A percentile compares a stretch with the other conserved stretches of the same genome.
Evolutionary conservation across 139 green algal species (phyloP).

Genomic region (Astrephomene gubernaculifera): DNA sequence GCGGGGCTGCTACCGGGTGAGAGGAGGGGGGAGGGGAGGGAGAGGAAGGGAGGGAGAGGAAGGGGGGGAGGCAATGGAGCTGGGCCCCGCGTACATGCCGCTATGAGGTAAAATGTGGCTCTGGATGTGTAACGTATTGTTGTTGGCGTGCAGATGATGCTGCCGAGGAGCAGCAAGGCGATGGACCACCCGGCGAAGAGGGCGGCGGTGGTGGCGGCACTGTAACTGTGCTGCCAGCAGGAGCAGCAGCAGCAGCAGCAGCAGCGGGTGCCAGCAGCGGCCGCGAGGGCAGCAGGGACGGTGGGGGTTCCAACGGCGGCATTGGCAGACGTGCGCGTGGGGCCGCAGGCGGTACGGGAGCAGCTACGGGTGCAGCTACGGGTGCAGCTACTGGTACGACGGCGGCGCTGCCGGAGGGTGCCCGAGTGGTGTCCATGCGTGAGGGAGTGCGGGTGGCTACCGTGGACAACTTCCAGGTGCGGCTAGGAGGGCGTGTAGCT

Average conservation of each 20-base stretch:
- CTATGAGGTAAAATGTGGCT: no score
- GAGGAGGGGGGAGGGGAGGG: background rate
- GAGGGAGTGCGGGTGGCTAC: slow-evolving; percentile 69
- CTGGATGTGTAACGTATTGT: no score
- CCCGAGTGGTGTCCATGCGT: slow-evolving; percentile 17
- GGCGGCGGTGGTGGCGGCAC: no score
- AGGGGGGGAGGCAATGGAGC: background rate
- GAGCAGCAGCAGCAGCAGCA: background rate
- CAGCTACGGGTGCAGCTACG: background rate
- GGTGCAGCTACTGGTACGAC: background rate
- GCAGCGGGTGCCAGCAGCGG: background rate
- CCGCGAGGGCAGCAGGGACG: background rate
- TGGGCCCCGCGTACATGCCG: no score
- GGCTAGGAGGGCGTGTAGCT: no score
- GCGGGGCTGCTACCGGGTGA: background rate
- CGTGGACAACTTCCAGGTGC: slow-evolving; percentile 83
- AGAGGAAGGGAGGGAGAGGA: background rate
- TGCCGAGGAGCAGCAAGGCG: no score
- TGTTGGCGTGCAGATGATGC: no score
- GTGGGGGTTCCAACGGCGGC: background rate
- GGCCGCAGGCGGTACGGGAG: no score
- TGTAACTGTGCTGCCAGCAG: no score
- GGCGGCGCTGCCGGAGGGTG: background rate
- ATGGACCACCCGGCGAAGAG: no score
- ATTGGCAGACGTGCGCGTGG: background rate